Percentiles rank a stretch among this genome's conserved stretches.
phyloP scores from a whole-genome alignment of 768 basidiomycete genomes.

The Pleurotus citrinopileatus region DNA sequence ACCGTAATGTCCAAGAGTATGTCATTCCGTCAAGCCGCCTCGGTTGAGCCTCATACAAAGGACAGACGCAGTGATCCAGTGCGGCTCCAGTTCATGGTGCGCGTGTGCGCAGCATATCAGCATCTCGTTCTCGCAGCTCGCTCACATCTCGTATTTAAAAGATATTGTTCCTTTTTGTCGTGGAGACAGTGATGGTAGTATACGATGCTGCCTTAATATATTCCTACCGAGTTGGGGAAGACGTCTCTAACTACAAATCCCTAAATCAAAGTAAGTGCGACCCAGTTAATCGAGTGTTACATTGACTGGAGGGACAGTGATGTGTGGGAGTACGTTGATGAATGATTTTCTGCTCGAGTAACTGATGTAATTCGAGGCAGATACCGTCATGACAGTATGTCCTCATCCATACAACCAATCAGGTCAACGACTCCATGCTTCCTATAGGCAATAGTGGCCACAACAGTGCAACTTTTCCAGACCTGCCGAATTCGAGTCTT shows the following conservation, averaged over 20 bases:
- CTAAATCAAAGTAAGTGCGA: not conserved
- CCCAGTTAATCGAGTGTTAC: not conserved
- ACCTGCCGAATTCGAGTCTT: not conserved
- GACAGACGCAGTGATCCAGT: not conserved
- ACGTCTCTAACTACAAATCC: not conserved
- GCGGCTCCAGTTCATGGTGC: not conserved
- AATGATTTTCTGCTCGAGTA: not conserved
- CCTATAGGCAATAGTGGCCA: not conserved
- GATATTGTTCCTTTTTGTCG: not conserved
- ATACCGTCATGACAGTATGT: not conserved
- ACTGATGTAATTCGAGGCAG: not conserved
- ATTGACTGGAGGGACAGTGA: not conserved
- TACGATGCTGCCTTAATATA: not conserved
- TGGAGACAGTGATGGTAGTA: constrained; percentile 1
- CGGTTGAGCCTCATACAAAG: not conserved
- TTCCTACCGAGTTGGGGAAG: not conserved
- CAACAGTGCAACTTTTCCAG: not conserved
- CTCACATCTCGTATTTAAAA: not conserved
- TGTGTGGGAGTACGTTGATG: not conserved
- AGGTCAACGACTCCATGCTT: not conserved
- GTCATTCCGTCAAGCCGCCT: not conserved
- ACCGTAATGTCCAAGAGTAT: not conserved
- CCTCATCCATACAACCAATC: not conserved
- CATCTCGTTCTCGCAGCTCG: not conserved
- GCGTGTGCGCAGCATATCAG: too few relatives aligned